phyloP scores from a whole-genome alignment of 2,329 filamentous ascomycete genomes.

The Colletotrichum graminicola region DNA sequence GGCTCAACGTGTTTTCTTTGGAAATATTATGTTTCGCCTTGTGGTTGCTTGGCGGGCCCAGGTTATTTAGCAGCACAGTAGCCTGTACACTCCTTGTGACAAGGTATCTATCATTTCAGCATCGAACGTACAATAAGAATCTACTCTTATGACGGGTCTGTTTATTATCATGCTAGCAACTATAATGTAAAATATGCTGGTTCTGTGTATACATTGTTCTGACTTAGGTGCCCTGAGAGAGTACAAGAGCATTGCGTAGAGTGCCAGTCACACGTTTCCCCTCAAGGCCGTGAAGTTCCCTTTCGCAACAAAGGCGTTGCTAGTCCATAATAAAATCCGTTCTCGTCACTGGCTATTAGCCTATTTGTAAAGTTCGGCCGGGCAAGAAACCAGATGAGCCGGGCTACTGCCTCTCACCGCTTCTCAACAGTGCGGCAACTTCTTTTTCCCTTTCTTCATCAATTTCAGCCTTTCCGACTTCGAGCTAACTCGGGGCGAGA shows the following conservation, averaged over 20 bases:
- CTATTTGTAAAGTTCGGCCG: background rate
- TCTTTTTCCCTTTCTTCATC: background rate
- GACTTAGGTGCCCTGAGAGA: background rate
- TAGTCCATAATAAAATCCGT: background rate
- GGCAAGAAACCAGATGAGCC: background rate
- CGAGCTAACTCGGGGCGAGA: background rate
- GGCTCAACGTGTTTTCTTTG: too few relatives aligned
- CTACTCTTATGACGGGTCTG: background rate
- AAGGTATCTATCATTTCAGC: too few relatives aligned
- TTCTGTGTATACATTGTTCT: background rate
- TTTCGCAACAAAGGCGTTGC: background rate
- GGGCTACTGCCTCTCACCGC: background rate
- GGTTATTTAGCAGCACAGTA: too few relatives aligned
- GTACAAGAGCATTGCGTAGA: background rate
- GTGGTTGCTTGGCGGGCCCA: too few relatives aligned
- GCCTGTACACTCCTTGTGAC: too few relatives aligned
- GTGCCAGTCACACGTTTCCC: background rate
- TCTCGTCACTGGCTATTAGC: background rate
- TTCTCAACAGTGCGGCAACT: background rate
- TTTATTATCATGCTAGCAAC: background rate
- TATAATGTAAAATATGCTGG: background rate
- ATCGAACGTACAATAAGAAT: too few relatives aligned
- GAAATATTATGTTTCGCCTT: too few relatives aligned
- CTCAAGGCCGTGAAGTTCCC: background rate
- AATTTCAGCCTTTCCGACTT: background rate